A percentile compares a stretch with the other conserved stretches of the same genome.
Evolutionary conservation across 2,329 filamentous ascomycete species (phyloP).

Genomic region (Fusarium siculi): DNA sequence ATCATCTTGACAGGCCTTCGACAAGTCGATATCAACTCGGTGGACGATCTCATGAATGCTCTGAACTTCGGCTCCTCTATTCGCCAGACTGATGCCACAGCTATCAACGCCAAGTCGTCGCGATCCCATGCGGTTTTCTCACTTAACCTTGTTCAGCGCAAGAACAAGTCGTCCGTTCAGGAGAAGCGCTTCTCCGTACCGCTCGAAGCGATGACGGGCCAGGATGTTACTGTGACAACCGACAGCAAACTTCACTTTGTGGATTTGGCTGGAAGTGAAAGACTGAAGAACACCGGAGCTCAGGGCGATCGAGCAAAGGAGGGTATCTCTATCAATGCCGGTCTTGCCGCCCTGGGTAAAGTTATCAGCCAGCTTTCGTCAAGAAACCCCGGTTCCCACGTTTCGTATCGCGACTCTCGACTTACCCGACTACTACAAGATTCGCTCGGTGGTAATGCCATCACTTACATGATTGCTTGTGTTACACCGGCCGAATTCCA

Average conservation of each 20-base stretch:
- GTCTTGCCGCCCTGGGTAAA: slow-evolving; percentile 93
- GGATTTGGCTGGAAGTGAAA: slow-evolving; percentile 94
- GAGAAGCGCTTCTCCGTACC: slow-evolving; percentile 92
- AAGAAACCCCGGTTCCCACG: slow-evolving; percentile 85
- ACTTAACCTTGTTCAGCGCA: slow-evolving; percentile 90
- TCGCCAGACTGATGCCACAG: slow-evolving; percentile 95
- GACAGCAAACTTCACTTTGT: slow-evolving; percentile 99
- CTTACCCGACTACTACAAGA: slow-evolving; percentile 95
- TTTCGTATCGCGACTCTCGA: slow-evolving; percentile 98
- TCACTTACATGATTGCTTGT: slow-evolving; percentile 99
- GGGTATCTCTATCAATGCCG: slow-evolving; percentile 98
- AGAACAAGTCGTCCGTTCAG: slow-evolving; percentile 65
- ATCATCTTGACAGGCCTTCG: slow-evolving; percentile 92
- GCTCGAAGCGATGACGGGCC: slow-evolving; percentile 77
- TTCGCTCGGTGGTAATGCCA: slow-evolving; percentile 94
- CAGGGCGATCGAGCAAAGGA: slow-evolving; percentile 94
- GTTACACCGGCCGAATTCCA: slow-evolving; percentile 98
- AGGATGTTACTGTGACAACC: slow-evolving; percentile 78
- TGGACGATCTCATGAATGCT: slow-evolving; percentile 89
- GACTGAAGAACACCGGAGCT: slow-evolving; percentile 95
- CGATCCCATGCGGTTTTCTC: slow-evolving; percentile 98
- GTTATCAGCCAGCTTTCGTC: slow-evolving; percentile 98
- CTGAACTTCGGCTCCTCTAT: slow-evolving; percentile 94
- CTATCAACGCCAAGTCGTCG: slow-evolving; percentile 97
- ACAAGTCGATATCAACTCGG: slow-evolving; percentile 88